Conservation (phyloP, 2,329 filamentous ascomycete genomes). For the Talaromyces amestolkiae region DNA sequence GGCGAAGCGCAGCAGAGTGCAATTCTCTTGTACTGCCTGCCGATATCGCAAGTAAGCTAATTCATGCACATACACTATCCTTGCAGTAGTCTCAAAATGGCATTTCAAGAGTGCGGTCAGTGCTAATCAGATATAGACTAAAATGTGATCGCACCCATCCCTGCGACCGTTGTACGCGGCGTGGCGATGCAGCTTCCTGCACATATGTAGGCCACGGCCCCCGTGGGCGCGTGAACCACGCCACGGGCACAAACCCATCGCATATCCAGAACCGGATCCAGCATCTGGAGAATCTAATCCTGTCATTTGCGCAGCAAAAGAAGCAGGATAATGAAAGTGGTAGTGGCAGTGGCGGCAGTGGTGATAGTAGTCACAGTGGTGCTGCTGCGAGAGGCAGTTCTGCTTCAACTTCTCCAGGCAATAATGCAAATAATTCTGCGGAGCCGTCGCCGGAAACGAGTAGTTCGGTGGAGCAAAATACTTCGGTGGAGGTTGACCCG, state of each 20-base stretch:
- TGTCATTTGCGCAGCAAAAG: conserved; percentile 35
- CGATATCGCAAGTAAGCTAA: conserved; percentile 34
- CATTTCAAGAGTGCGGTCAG: neutral
- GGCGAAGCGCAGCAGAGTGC: conserved; percentile 37
- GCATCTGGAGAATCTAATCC: conserved; percentile 37
- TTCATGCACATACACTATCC: neutral
- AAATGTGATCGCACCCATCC: conserved; percentile 39
- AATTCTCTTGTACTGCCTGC: conserved; percentile 40
- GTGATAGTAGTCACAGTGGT: neutral
- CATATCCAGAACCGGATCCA: conserved; percentile 37
- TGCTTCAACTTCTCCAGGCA: neutral
- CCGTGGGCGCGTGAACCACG: conserved; percentile 29
- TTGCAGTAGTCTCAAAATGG: neutral
- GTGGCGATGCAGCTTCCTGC: conserved; percentile 32
- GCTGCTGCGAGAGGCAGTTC: neutral
- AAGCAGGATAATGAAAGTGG: conserved; percentile 17
- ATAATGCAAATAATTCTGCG: neutral
- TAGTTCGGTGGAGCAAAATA: neutral
- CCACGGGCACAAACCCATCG: conserved; percentile 29
- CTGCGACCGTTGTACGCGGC: conserved; percentile 35
- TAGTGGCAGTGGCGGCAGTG: neutral
- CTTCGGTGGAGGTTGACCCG: conserved; percentile 23
- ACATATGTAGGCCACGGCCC: conserved; percentile 38
- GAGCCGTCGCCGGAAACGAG: neutral
- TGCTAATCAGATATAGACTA: conserved; percentile 24